These are phyloP conservation scores for Xylaria sp. DNA, from an alignment of 2,329 filamentous ascomycete species.

Conservation along the genomic window DNA sequence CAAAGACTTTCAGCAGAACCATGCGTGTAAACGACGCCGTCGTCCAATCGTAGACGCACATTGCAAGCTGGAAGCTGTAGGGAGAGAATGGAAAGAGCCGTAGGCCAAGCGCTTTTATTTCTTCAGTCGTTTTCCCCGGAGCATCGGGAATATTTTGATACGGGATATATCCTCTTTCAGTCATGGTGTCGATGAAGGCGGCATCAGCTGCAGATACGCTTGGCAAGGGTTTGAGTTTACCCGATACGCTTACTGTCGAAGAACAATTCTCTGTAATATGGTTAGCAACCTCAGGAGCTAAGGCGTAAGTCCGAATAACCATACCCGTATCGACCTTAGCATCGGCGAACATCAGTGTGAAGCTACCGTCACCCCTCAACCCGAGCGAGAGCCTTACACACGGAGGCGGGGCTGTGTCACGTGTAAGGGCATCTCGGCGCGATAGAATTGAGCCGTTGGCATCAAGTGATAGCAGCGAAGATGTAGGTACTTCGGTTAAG, in stretches of 20 bases:
- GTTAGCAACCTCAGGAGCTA: neutral
- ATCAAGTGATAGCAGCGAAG: neutral
- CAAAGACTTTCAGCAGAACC: neutral
- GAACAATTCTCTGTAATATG: neutral
- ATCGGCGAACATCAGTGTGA: neutral
- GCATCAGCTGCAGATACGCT: neutral
- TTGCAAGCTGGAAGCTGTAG: neutral
- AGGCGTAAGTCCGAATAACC: neutral
- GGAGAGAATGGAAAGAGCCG: neutral
- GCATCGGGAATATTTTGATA: neutral
- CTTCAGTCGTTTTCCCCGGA: neutral
- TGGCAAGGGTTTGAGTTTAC: neutral
- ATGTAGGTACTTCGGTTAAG: neutral
- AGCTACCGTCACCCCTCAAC: neutral
- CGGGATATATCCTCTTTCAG: neutral
- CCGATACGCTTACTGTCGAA: neutral
- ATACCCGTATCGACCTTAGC: neutral
- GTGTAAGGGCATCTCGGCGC: neutral
- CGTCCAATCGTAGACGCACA: neutral
- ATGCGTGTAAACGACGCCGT: neutral
- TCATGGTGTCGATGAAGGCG: neutral
- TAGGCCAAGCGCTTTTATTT: neutral
- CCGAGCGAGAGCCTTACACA: neutral
- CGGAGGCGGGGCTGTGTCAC: neutral
- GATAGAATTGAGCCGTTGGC: neutral